phyloP scores from a whole-genome alignment of 192 early-diverging fungal species.

The Coemansia sp. region DNA sequence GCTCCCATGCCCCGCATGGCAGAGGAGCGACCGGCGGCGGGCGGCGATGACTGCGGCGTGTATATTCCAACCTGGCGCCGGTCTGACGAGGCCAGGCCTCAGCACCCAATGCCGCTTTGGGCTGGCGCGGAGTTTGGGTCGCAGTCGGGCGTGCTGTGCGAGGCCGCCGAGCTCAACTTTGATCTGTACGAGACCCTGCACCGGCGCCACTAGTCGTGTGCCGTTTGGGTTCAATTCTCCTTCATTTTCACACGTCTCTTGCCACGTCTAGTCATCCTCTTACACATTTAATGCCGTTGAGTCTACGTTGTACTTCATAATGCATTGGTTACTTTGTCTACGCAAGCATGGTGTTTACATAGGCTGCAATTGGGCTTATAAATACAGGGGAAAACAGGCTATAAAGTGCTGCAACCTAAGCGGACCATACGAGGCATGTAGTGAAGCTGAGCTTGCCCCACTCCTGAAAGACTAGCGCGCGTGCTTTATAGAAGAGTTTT shows the following conservation, averaged over 20 bases:
- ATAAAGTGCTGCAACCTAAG: too few species aligned
- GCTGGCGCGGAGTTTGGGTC: conserved; percentile 19
- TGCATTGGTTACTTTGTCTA: too few species aligned
- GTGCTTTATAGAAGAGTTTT: conserved; percentile 38
- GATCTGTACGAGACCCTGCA: conserved; percentile 48
- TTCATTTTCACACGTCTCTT: not conserved
- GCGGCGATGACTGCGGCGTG: conserved; percentile 22
- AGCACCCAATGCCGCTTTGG: conserved; percentile 18
- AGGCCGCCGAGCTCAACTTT: conserved; percentile 49
- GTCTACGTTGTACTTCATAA: too few species aligned
- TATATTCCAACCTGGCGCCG: conserved; percentile 48
- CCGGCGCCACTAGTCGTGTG: conserved; percentile 13
- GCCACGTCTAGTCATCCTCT: not conserved
- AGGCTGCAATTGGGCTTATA: too few species aligned
- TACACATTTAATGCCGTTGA: too few species aligned
- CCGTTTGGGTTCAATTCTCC: not conserved
- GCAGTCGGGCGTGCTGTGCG: conserved; percentile 36
- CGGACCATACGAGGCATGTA: too few species aligned
- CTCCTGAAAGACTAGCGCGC: conserved; percentile 10
- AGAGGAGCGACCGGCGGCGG: not conserved
- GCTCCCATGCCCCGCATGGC: not conserved
- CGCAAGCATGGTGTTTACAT: too few species aligned
- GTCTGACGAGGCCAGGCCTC: not conserved
- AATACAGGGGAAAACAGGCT: too few species aligned
- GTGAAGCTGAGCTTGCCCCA: too few species aligned